Percentiles rank a stretch among this genome's conserved stretches.
Evolutionary conservation across 768 basidiomycete genomes (phyloP).

Genomic region (Termitomyces sp.): DNA sequence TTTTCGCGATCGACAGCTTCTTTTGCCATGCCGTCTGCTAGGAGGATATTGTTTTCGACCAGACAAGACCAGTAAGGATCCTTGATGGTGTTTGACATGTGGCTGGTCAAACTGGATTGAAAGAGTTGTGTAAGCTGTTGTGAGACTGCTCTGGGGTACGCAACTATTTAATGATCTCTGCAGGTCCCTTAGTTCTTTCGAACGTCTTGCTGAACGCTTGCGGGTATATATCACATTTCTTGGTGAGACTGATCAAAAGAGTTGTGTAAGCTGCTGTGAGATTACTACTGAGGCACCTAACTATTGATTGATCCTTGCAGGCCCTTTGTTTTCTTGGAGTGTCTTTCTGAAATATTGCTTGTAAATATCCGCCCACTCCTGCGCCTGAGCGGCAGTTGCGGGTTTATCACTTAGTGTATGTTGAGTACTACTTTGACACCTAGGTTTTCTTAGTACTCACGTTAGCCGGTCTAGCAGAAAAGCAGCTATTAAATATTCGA

Average conservation of each 20-base stretch:
- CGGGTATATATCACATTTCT: neutral
- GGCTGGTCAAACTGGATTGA: neutral
- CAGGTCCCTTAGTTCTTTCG: neutral
- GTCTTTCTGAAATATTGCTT: constrained; percentile 5
- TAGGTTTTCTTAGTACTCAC: neutral
- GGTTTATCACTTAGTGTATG: constrained; percentile 4
- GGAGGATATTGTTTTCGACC: constrained; percentile 2
- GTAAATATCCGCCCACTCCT: constrained; percentile 10
- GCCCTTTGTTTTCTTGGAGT: constrained; percentile 1
- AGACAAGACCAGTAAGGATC: neutral
- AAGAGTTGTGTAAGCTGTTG: neutral
- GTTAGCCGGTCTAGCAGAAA: constrained; percentile 12
- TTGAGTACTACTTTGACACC: neutral
- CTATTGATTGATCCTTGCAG: constrained; percentile 1
- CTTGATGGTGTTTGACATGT: neutral
- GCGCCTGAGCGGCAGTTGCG: constrained; percentile 4
- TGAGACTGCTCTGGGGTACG: neutral
- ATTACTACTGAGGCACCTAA: neutral
- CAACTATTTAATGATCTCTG: constrained; percentile 7
- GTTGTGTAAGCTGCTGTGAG: neutral
- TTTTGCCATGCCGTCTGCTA: constrained; percentile 6
- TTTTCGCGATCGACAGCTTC: constrained; percentile 10
- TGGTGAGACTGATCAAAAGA: neutral
- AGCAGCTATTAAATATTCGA: constrained; percentile 11
- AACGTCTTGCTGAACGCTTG: constrained; percentile 9